Conservation (phyloP, 192 early-diverging fungal genomes). For the Podila horticola region DNA sequence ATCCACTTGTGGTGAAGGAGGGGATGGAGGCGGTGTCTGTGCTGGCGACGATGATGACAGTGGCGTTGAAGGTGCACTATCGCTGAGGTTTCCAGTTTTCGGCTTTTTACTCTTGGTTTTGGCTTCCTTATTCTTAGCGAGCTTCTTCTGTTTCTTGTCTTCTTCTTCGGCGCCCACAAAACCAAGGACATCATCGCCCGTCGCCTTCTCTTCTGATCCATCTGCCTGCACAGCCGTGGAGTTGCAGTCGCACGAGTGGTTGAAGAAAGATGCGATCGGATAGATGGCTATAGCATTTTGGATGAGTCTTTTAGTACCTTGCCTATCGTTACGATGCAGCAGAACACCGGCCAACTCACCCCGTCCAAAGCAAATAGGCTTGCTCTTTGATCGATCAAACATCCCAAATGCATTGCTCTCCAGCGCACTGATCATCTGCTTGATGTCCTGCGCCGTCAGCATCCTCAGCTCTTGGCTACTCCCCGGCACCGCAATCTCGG, state of each 20-base stretch:
- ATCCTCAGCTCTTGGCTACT: slow-evolving; percentile 6
- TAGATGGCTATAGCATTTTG: slow-evolving; percentile 64
- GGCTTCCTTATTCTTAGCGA: not conserved
- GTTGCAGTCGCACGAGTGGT: slow-evolving; percentile 74
- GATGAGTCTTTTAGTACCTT: not conserved
- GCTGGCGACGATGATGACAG: not conserved
- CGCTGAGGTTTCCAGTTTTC: not conserved
- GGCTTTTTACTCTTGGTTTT: not conserved
- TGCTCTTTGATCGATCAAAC: slow-evolving; percentile 55
- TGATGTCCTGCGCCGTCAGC: slow-evolving; percentile 49
- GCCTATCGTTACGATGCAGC: not conserved
- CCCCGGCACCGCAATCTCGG: slow-evolving; percentile 33
- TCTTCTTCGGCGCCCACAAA: not conserved
- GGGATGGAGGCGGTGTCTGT: not conserved
- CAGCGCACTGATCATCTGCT: slow-evolving; percentile 65
- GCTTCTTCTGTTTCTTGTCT: too few relatives aligned
- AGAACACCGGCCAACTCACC: slow-evolving; percentile 18
- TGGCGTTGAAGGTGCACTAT: not conserved
- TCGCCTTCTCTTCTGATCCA: slow-evolving; percentile 17
- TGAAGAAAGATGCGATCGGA: slow-evolving; percentile 72
- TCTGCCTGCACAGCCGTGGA: slow-evolving; percentile 42
- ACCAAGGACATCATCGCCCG: slow-evolving; percentile 16
- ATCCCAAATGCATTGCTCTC: slow-evolving; percentile 81
- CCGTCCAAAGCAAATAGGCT: slow-evolving; percentile 55
- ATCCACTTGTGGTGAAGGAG: not conserved